Evolutionary conservation across 2,329 filamentous ascomycete genomes (phyloP).

Genomic region (Escovopsis weberi): DNA sequence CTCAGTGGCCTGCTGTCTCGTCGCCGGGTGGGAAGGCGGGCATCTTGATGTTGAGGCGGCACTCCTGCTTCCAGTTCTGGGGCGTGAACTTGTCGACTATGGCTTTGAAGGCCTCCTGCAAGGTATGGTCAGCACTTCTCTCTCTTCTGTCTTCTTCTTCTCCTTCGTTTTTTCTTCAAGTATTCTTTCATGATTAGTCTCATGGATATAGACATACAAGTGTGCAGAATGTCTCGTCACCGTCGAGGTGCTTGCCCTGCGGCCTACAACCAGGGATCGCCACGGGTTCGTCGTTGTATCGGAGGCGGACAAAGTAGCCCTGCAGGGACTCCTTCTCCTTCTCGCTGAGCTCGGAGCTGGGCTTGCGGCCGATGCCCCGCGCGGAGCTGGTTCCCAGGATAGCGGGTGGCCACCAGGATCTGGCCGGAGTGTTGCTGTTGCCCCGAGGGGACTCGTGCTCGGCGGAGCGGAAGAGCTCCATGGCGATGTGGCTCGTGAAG

Average conservation of each 20-base stretch:
- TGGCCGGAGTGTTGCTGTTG: slow-evolving; percentile 1
- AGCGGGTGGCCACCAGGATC: slow-evolving; percentile 14
- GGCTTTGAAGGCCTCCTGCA: slow-evolving; percentile 71
- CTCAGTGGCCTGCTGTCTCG: slow-evolving; percentile 37
- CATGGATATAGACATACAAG: slow-evolving; percentile 38
- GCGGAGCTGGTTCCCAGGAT: slow-evolving; percentile 18
- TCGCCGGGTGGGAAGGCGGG: slow-evolving; percentile 32
- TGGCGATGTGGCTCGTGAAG: slow-evolving; percentile 80
- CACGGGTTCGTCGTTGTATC: slow-evolving; percentile 81
- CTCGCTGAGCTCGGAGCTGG: slow-evolving; percentile 37
- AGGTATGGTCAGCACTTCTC: neutral
- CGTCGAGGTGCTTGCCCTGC: slow-evolving; percentile 67
- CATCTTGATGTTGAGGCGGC: slow-evolving; percentile 27
- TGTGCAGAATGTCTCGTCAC: slow-evolving; percentile 83
- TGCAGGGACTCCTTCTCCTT: slow-evolving; percentile 46
- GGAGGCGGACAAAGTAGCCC: slow-evolving; percentile 74
- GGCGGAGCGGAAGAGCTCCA: slow-evolving; percentile 67
- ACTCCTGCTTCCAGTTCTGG: slow-evolving; percentile 52
- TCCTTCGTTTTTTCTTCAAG: neutral
- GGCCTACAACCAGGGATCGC: slow-evolving; percentile 67
- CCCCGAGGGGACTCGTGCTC: slow-evolving; percentile 10
- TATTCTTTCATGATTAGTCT: too few species aligned
- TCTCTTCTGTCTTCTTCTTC: neutral
- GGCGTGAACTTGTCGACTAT: slow-evolving; percentile 88
- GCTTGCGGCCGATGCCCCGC: slow-evolving; percentile 44